Evolutionary conservation across 805 yeast species (phyloP), one percentile per base, ranked within the genome.

Genomic region (Metschnikowia koreensis): DNA sequence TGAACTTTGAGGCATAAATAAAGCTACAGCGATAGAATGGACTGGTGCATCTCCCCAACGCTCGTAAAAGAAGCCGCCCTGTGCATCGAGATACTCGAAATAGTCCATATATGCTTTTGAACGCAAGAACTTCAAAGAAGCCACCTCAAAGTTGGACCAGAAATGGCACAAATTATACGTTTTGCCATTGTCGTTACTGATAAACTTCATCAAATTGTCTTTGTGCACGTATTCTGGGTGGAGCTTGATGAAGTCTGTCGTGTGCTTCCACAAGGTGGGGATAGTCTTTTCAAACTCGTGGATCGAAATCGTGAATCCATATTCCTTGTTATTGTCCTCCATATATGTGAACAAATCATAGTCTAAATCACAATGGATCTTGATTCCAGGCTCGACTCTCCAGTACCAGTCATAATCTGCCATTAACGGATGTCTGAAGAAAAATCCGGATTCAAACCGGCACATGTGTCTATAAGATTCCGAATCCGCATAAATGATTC

Each of bases 11-110:
- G 87, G 82, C 66, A 88, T 65, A 72, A 90, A 87, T 57, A 90
- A 73, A 3, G 94, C 74, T 27, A 88, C 96, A 31, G 94, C 97
- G 61, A 89, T 84, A 3, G 96, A 87, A 68, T 89, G 97, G 40
- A 89, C 84, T 33, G 97, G 97, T 29, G 96, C 96, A 69, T 89
- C 97, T 17, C 97, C 97, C 96, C 96, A 89, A 58, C 97, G 77
- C 70, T 89, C 94, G 64, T 87, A 87, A 66, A 81, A 88, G 66
- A 88, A 88, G 0, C 96, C 96, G 51, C 96, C 96, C 2, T 80
- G 66, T 44, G 67, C 53, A 64, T 88, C 96, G 42, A 88, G 71
- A 63, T 71, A 71, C 22, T 86, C 73, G 61, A 90, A 90, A 68
- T 85, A 90, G 51, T 80, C 77, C 45, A 69, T 62, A 65, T 90